These are phyloP conservation scores for Entophlyctis helioformis DNA, from an alignment of 192 early-diverging fungal genomes.

Conservation along the genomic window DNA sequence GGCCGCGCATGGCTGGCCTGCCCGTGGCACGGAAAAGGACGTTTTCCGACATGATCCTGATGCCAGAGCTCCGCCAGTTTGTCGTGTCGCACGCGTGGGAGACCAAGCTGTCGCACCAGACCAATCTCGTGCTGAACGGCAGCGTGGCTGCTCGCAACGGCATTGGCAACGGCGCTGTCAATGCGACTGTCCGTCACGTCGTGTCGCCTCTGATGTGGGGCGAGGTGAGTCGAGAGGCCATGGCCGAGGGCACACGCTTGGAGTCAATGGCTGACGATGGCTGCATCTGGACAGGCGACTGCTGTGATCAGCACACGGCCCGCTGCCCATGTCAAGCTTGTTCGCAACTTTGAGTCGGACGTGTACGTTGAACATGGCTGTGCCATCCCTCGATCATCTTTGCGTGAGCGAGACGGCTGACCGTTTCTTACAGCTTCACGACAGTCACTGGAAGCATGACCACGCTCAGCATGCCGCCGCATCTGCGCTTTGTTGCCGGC, in stretches of 20 bases:
- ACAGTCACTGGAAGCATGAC: slow-evolving; percentile 44
- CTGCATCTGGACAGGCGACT: too few species aligned
- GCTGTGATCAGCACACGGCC: too few species aligned
- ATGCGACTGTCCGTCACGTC: slow-evolving; percentile 67
- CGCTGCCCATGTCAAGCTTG: slow-evolving; percentile 42
- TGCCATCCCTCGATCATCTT: too few species aligned
- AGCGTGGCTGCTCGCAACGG: slow-evolving; percentile 43
- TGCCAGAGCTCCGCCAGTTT: slow-evolving; percentile 25
- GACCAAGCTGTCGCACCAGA: slow-evolving; percentile 23
- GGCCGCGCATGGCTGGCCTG: too few species aligned
- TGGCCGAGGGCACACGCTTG: too few species aligned
- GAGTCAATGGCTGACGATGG: too few species aligned
- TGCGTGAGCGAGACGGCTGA: too few species aligned
- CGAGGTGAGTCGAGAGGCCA: too few species aligned
- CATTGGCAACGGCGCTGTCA: slow-evolving; percentile 63
- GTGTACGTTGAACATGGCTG: slow-evolving; percentile 6
- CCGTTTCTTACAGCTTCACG: slow-evolving; percentile 41
- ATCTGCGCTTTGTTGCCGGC: slow-evolving; percentile 46
- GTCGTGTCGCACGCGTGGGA: slow-evolving; percentile 46
- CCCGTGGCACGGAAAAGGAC: neutral
- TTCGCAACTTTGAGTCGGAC: slow-evolving; percentile 46
- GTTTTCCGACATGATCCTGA: neutral
- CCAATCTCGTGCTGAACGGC: slow-evolving; percentile 24
- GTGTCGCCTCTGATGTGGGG: slow-evolving; percentile 56
- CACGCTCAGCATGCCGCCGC: slow-evolving; percentile 53